These are phyloP conservation scores for Sechiopsis laciniata DNA, from an alignment of 306 rosid species.

Conservation along the genomic window DNA sequence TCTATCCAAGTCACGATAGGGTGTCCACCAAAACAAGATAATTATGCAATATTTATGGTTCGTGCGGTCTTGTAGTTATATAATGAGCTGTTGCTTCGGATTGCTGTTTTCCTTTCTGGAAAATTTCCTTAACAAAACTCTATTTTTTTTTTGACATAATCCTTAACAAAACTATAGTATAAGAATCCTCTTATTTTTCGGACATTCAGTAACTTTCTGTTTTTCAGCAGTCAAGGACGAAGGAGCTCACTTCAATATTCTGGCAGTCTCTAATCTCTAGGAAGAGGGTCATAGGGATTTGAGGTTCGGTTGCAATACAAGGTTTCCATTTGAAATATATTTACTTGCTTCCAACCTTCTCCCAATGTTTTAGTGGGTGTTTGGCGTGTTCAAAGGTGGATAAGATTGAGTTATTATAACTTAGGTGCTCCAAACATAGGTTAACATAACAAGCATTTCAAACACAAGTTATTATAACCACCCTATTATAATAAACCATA, in stretches of 20 bases:
- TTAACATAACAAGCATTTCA: no score
- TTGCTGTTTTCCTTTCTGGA: not conserved
- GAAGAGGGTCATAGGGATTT: not conserved
- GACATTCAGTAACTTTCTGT: not conserved
- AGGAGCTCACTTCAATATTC: not conserved
- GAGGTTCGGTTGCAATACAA: not conserved
- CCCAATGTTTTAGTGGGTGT: not conserved
- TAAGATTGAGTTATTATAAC: no score
- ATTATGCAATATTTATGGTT: no score
- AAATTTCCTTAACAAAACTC: no score
- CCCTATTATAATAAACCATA: no score
- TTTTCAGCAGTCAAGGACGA: not conserved
- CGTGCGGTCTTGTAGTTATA: no score
- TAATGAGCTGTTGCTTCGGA: not conserved
- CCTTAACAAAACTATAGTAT: not conserved
- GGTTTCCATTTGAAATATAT: not conserved
- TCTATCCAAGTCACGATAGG: no score
- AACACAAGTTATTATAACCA: no score
- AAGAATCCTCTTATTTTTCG: not conserved
- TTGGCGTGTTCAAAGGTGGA: no score
- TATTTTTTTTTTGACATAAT: no score
- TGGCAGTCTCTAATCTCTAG: not conserved
- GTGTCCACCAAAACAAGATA: no score
- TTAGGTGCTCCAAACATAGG: no score
- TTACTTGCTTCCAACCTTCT: not conserved